Evolutionary conservation across 768 basidiomycete genomes (phyloP).

Genomic region (Coprinopsis strossmayeri): DNA sequence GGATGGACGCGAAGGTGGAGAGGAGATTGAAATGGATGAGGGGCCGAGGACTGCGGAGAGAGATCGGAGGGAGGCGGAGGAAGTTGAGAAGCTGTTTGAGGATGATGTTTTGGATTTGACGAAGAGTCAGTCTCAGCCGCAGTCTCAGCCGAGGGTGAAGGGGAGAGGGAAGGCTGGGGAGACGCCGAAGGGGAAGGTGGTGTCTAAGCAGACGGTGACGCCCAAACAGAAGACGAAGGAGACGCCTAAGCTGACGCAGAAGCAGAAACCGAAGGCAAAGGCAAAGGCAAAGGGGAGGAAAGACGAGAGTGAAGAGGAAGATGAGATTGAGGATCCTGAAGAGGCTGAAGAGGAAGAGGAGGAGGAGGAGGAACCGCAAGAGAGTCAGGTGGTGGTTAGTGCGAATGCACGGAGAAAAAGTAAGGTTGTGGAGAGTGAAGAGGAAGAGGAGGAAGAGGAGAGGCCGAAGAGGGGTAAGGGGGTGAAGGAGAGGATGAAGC

Average conservation of each 20-base stretch:
- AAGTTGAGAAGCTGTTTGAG: slow-evolving; percentile 1
- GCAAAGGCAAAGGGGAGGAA: background rate
- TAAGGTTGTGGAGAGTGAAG: background rate
- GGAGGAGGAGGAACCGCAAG: background rate
- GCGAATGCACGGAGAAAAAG: no score
- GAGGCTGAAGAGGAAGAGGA: background rate
- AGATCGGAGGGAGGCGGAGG: background rate
- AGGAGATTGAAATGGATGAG: background rate
- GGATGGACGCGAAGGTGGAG: background rate
- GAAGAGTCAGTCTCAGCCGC: background rate
- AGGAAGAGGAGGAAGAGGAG: background rate
- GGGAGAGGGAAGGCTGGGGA: background rate
- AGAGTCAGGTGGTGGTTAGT: background rate
- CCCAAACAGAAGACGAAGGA: background rate
- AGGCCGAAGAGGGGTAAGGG: no score
- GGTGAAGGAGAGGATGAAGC: no score
- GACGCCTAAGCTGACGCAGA: background rate
- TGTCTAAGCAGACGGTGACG: background rate
- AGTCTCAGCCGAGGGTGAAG: background rate
- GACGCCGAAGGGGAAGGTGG: background rate
- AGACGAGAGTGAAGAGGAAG: background rate
- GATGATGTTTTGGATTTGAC: slow-evolving; percentile 10
- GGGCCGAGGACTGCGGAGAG: background rate
- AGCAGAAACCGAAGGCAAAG: background rate
- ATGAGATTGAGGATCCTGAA: background rate